phyloP scores from a whole-genome alignment of 441 rosid genomes.

The Syzygium syzygioides region DNA sequence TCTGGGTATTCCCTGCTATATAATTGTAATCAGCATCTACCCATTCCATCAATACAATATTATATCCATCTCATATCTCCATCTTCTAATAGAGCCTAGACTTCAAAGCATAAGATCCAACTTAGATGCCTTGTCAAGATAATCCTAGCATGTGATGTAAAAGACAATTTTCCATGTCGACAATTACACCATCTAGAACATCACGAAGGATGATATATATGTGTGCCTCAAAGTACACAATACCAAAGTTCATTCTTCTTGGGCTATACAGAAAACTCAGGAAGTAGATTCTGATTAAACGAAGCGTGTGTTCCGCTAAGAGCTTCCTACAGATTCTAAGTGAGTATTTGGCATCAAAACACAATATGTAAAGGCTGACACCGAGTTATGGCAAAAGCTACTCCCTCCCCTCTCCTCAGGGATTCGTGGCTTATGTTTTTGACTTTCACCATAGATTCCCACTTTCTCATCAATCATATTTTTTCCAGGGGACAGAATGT shows the following conservation, averaged over 20 bases:
- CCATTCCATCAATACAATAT: not conserved
- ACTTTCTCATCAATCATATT: not conserved
- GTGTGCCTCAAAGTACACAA: not conserved
- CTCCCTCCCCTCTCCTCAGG: not conserved
- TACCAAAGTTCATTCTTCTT: not conserved
- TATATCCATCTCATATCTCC: not conserved
- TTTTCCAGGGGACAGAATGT: not conserved
- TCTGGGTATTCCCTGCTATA: not conserved
- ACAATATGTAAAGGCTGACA: not conserved
- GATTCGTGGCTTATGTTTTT: not conserved
- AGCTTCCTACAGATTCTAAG: not conserved
- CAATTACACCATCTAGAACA: not conserved
- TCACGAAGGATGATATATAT: not conserved
- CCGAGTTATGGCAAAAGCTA: not conserved
- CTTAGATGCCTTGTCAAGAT: not conserved
- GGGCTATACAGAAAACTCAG: not conserved
- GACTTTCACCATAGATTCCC: not conserved
- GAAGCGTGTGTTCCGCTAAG: not conserved
- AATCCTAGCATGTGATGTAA: not conserved
- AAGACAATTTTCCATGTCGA: not conserved
- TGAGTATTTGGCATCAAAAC: not conserved
- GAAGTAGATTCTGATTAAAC: not conserved
- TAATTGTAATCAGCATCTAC: not conserved
- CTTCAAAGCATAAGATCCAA: not conserved
- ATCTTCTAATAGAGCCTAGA: not conserved